Percentiles rank a stretch among this genome's conserved stretches.
Conservation (phyloP, 306 rosid species). For the Malus orientalis region DNA sequence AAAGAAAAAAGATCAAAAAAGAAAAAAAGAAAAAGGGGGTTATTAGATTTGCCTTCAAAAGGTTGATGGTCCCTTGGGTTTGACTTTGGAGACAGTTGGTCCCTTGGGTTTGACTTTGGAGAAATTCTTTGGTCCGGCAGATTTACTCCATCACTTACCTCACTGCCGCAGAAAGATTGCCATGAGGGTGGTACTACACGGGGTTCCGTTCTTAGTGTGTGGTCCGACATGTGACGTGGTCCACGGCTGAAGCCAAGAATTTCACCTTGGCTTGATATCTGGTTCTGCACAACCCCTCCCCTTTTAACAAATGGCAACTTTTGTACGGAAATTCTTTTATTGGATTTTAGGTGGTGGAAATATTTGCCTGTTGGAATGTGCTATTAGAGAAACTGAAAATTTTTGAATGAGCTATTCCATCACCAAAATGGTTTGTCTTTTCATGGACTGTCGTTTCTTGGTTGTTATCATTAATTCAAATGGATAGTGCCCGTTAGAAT, state of each 20-base stretch:
- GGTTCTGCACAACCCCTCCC: slow-evolving; percentile 34
- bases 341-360: slow-evolving; percentile 34
- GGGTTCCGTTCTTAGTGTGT: background rate
- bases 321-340: slow-evolving; percentile 73
- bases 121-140: background rate
- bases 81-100: background rate
- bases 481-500: background rate
- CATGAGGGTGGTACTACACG: no score
- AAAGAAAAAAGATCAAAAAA: no score
- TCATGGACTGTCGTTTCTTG: background rate
- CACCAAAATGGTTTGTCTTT: background rate
- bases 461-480: background rate
- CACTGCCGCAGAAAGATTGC: background rate
- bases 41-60: background rate
- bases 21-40: background rate
- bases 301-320: slow-evolving; percentile 1
- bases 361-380: slow-evolving; percentile 34
- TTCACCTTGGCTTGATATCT: slow-evolving; percentile 11
- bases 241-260: background rate
- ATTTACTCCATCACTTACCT: background rate
- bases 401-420: slow-evolving; percentile 2
- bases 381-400: background rate
- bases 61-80: slow-evolving; percentile 8
- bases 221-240: background rate
- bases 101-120: slow-evolving; percentile 13